Evolutionary conservation across 768 basidiomycete species (phyloP).

Genomic region (Trametes punicea): DNA sequence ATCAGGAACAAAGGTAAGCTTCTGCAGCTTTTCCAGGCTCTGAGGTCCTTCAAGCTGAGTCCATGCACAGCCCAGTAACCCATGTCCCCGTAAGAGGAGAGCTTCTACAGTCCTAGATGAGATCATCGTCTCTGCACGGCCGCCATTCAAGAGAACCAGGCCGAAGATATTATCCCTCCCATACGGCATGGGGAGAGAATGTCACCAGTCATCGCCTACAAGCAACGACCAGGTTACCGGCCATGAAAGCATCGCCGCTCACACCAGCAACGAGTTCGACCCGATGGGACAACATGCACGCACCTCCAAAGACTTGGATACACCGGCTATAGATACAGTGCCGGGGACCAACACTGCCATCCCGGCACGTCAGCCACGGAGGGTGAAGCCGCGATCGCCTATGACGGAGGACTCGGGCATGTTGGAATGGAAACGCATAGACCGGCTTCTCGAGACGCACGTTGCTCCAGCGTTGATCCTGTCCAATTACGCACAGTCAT

Average conservation of each 20-base stretch:
- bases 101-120: background rate
- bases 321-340: no score
- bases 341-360: background rate
- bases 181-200: no score
- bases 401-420: conserved; percentile 5
- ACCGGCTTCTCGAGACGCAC: conserved; percentile 17
- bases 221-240: no score
- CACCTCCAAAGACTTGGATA: background rate
- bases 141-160: background rate
- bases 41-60: no score
- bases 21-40: no score
- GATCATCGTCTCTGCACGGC: background rate
- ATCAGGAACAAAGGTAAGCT: no score
- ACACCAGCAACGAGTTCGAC: no score
- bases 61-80: background rate
- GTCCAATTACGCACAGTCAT: conserved; percentile 3
- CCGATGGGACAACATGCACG: background rate
- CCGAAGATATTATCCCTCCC: background rate
- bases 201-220: no score
- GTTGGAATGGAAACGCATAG: conserved; percentile 9
- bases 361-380: background rate
- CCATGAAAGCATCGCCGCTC: no score
- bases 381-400: background rate
- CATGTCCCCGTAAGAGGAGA: background rate
- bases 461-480: conserved; percentile 8